Evolutionary conservation across 2,329 filamentous ascomycete genomes (phyloP).

Genomic region (Hypoxylon sp.): DNA sequence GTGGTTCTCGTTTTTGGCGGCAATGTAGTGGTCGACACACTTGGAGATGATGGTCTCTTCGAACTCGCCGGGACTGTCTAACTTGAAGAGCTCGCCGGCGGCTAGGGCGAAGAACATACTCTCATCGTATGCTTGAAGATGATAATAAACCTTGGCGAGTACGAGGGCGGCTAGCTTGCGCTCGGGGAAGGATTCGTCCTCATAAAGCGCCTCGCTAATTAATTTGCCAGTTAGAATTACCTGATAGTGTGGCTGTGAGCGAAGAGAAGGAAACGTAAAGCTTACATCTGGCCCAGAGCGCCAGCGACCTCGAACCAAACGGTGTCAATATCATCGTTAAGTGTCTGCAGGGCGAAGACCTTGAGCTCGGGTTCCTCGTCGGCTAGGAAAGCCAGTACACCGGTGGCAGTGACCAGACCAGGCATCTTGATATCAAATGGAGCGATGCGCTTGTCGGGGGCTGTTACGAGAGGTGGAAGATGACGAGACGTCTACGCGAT

Average conservation of each 20-base stretch:
- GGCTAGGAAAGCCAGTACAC: slow-evolving; percentile 93
- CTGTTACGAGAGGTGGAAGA: slow-evolving; percentile 1
- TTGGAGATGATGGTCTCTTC: slow-evolving; percentile 99
- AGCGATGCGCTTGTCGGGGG: background rate
- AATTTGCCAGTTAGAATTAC: slow-evolving; percentile 34
- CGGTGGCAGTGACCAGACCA: slow-evolving; percentile 91
- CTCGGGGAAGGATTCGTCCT: slow-evolving; percentile 94
- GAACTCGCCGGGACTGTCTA: slow-evolving; percentile 91
- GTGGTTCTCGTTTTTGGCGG: slow-evolving; percentile 70
- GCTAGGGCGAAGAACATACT: slow-evolving; percentile 98
- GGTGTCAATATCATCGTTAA: slow-evolving; percentile 96
- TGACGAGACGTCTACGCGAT: background rate
- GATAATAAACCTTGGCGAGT: slow-evolving; percentile 98
- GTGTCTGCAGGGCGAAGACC: slow-evolving; percentile 92
- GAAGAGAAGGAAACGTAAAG: background rate
- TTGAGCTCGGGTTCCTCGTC: slow-evolving; percentile 95
- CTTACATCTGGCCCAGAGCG: slow-evolving; percentile 90
- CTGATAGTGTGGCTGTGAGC: background rate
- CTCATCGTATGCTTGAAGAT: slow-evolving; percentile 98
- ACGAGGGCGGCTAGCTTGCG: slow-evolving; percentile 94
- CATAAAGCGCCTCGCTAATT: slow-evolving; percentile 91
- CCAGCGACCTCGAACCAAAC: slow-evolving; percentile 98
- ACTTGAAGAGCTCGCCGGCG: slow-evolving; percentile 93
- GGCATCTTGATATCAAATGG: slow-evolving; percentile 72
- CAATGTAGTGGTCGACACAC: slow-evolving; percentile 98